phyloP scores from a whole-genome alignment of 148 eudicot genomes.

The Rhododendron molle region DNA sequence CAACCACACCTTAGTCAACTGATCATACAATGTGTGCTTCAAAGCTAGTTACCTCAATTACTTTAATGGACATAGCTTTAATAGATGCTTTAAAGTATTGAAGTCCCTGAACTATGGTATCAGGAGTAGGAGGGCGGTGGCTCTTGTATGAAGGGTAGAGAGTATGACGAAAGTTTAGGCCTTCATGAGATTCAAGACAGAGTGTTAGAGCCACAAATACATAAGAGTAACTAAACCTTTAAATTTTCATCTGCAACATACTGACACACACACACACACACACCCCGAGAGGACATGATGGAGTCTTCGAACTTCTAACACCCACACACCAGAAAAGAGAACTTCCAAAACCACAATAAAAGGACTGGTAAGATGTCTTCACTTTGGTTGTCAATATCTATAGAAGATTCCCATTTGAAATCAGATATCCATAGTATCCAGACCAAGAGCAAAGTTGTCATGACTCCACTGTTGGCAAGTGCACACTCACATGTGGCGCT shows the following conservation, averaged over 20 bases:
- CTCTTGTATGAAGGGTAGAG: constrained; percentile 87
- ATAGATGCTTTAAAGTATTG: constrained; percentile 92
- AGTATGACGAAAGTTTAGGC: constrained; percentile 84
- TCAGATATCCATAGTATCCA: background rate
- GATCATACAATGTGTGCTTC: background rate
- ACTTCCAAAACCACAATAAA: background rate
- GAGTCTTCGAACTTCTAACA: background rate
- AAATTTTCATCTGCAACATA: background rate
- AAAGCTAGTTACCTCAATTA: constrained; percentile 65
- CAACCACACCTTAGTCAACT: constrained; percentile 5
- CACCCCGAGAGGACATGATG: background rate
- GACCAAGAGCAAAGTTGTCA: background rate
- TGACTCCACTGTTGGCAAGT: background rate
- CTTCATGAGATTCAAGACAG: constrained; percentile 37
- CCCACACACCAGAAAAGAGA: no score
- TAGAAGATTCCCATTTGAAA: background rate
- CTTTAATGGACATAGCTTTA: constrained; percentile 92
- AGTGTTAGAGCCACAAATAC: background rate
- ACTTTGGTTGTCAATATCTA: background rate
- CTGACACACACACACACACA: background rate
- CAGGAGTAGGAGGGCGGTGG: constrained; percentile 97
- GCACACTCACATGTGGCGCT: background rate
- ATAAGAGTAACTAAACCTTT: background rate
- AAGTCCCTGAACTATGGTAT: constrained; percentile 96
- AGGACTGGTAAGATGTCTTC: background rate